These are phyloP conservation scores for Vinca major DNA, from an alignment of 305 asterid genomes.

Conservation along the genomic window DNA sequence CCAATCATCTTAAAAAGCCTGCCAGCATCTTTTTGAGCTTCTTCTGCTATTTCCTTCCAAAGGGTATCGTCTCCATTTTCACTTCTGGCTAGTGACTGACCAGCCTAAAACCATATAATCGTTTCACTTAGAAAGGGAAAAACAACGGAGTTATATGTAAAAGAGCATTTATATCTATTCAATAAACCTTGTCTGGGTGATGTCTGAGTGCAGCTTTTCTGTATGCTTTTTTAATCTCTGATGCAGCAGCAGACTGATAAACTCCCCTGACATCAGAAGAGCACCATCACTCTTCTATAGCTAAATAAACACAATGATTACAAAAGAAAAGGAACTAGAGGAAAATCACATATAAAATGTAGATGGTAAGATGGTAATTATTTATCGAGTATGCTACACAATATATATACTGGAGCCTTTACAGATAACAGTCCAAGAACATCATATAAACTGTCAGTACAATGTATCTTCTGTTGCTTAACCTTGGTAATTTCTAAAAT, in stretches of 20 bases:
- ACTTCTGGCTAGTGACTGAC: conserved; percentile 65
- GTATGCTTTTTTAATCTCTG: conserved; percentile 85
- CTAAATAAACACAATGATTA: not conserved
- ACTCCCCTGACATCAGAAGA: conserved; percentile 67
- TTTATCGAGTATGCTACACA: not conserved
- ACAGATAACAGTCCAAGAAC: not conserved
- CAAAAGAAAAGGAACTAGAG: not conserved
- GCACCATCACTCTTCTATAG: conserved; percentile 2
- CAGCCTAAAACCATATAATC: conserved; percentile 50
- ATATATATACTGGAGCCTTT: not conserved
- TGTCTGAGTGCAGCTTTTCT: conserved; percentile 88
- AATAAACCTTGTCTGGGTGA: conserved; percentile 93
- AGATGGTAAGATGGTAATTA: not conserved
- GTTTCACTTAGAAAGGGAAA: conserved; percentile 12
- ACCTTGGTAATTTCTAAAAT: not conserved
- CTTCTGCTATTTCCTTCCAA: conserved; percentile 84
- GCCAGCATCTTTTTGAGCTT: conserved; percentile 80
- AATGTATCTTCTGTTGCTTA: not conserved
- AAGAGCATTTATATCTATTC: too few relatives aligned
- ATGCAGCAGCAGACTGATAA: conserved; percentile 70
- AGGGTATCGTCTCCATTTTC: conserved; percentile 68
- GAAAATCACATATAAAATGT: not conserved
- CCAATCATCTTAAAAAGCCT: conserved; percentile 91
- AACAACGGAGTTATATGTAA: not conserved
- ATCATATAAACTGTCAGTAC: not conserved